Conservation (phyloP, 352 stramenopile genomes). For the Lagenidium sp. region DNA sequence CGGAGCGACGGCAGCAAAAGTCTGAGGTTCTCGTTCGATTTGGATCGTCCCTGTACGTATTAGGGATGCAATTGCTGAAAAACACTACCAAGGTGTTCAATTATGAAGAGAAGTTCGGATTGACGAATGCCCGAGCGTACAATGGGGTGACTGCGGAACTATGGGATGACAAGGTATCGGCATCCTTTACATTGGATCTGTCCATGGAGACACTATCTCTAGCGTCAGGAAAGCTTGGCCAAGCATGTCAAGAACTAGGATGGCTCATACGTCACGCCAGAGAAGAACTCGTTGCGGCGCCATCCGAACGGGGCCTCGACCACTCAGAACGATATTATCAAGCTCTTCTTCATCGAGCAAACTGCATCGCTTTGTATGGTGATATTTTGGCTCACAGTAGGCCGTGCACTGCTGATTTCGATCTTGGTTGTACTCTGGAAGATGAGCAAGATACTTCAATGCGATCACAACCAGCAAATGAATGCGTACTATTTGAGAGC, state of each 20-base stretch:
- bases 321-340: slow-evolving; percentile 27
- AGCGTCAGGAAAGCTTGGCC: slow-evolving; percentile 41
- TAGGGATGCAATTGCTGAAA: slow-evolving; percentile 50
- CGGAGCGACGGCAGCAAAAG: neutral
- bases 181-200: slow-evolving; percentile 33
- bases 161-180: slow-evolving; percentile 19
- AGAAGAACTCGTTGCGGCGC: slow-evolving; percentile 1
- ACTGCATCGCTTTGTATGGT: slow-evolving; percentile 40
- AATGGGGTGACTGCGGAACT: slow-evolving; percentile 17
- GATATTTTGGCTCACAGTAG: slow-evolving; percentile 43
- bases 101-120: slow-evolving; percentile 46
- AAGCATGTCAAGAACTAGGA: slow-evolving; percentile 22
- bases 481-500: slow-evolving; percentile 3
- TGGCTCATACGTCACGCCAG: slow-evolving; percentile 3
- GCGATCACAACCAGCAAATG: neutral
- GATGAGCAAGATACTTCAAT: slow-evolving; percentile 19
- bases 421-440: slow-evolving; percentile 37
- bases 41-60: slow-evolving; percentile 46
- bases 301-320: too few relatives aligned
- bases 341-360: slow-evolving; percentile 35
- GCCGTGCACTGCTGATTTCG: slow-evolving; percentile 25
- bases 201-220: slow-evolving; percentile 54
- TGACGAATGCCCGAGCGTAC: slow-evolving; percentile 51
- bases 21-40: slow-evolving; percentile 30
- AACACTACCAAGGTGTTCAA: slow-evolving; percentile 45